Percentiles rank a stretch among this genome's conserved stretches.
phyloP scores from a whole-genome alignment of 768 basidiomycete genomes.

The Brasilioporus rufonigricans region DNA sequence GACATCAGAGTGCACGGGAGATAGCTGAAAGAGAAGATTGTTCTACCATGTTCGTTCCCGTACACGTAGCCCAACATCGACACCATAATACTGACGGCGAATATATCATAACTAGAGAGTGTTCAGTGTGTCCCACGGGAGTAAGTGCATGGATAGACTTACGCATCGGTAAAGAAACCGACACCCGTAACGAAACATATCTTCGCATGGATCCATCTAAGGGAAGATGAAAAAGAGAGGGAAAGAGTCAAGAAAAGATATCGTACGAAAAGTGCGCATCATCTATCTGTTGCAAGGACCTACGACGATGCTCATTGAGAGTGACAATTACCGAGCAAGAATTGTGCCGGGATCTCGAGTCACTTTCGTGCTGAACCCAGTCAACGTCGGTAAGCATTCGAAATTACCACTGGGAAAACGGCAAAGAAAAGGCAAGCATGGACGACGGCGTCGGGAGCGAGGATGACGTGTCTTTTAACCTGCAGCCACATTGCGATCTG shows the following conservation, averaged over 20 bases:
- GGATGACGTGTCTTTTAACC: slow-evolving; percentile 14
- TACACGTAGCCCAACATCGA: slow-evolving; percentile 87
- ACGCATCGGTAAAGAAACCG: slow-evolving; percentile 89
- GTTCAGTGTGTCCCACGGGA: neutral
- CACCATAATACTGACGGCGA: slow-evolving; percentile 83
- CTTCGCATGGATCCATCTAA: slow-evolving; percentile 81
- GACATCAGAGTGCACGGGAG: neutral
- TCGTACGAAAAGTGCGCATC: slow-evolving; percentile 78
- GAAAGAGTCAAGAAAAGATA: slow-evolving; percentile 3
- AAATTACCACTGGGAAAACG: neutral
- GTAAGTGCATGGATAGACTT: slow-evolving; percentile 21
- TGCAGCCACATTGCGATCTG: slow-evolving; percentile 1
- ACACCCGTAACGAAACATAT: slow-evolving; percentile 66
- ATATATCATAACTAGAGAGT: slow-evolving; percentile 62
- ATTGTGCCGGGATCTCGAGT: neutral
- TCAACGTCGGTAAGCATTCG: slow-evolving; percentile 12
- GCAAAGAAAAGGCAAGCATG: neutral
- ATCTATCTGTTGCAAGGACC: slow-evolving; percentile 81
- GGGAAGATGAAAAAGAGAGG: neutral
- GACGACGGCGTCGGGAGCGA: neutral
- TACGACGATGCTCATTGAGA: slow-evolving; percentile 69
- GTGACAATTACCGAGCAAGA: slow-evolving; percentile 7
- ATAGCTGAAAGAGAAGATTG: neutral
- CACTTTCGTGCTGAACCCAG: neutral
- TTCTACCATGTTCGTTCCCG: slow-evolving; percentile 31